These are phyloP conservation scores for Gossypium trilobum DNA, from an alignment of 441 rosid genomes.

Conservation along the genomic window DNA sequence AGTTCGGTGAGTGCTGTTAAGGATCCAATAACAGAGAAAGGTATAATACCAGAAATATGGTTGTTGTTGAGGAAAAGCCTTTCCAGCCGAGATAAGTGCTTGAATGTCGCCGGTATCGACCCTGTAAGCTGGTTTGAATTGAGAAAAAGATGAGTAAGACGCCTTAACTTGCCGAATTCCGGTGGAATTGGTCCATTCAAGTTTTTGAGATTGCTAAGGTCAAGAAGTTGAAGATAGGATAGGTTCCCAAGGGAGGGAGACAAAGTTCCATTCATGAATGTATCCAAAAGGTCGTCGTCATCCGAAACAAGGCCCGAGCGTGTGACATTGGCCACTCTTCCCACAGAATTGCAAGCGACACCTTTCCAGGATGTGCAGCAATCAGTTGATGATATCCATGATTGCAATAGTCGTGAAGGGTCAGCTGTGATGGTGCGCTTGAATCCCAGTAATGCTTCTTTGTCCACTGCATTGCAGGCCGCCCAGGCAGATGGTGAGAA, in stretches of 20 bases:
- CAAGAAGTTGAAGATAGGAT: conserved; percentile 35
- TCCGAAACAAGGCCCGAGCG: conserved; percentile 30
- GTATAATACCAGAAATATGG: conserved; percentile 30
- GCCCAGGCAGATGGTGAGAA: conserved; percentile 12
- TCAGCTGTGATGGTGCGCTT: conserved; percentile 35
- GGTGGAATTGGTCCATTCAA: conserved; percentile 37
- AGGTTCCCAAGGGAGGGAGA: conserved; percentile 46
- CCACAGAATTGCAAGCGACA: conserved; percentile 30
- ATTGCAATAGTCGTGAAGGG: conserved; percentile 36
- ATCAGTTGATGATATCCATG: conserved; percentile 36
- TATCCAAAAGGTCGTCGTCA: conserved; percentile 27
- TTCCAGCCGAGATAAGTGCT: conserved; percentile 21
- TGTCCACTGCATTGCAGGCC: conserved; percentile 32
- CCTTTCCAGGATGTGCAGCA: conserved; percentile 54
- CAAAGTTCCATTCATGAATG: conserved; percentile 38
- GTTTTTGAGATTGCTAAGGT: conserved; percentile 42
- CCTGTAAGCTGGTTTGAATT: conserved; percentile 40
- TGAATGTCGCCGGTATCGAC: conserved; percentile 33
- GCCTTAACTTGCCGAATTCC: conserved; percentile 32
- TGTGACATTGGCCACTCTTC: conserved; percentile 37
- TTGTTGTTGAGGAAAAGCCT: conserved; percentile 36
- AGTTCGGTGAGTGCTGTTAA: conserved; percentile 29
- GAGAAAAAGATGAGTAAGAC: conserved; percentile 32
- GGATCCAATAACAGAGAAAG: conserved; percentile 17
- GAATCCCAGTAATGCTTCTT: conserved; percentile 41